Conservation (phyloP, 345 rosid genomes). For the Punica granatum region DNA sequence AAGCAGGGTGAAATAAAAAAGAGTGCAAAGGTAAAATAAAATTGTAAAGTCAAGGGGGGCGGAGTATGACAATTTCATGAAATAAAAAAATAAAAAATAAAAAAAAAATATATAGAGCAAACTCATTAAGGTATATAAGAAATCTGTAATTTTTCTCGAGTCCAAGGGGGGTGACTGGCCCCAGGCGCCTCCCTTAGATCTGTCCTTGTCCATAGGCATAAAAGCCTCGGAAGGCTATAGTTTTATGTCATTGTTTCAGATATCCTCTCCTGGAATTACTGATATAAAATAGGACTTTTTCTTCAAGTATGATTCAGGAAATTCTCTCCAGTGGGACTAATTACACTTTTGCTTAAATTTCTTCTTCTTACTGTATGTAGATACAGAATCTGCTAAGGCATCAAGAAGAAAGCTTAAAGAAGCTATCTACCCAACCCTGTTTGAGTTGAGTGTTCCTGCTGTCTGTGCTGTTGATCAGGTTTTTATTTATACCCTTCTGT, state of each 20-base stretch:
- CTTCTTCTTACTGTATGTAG: slow-evolving; percentile 26
- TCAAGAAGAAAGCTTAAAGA: slow-evolving; percentile 85
- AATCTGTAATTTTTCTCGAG: no score
- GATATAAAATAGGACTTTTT: background rate
- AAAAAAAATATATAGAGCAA: no score
- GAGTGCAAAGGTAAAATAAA: no score
- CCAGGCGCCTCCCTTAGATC: no score
- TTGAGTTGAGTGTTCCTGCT: slow-evolving; percentile 89
- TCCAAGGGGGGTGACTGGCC: no score
- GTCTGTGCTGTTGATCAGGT: slow-evolving; percentile 92
- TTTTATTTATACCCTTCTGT: slow-evolving; percentile 11
- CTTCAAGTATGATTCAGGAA: background rate
- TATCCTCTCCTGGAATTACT: background rate
- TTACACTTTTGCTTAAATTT: background rate
- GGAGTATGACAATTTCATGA: no score
- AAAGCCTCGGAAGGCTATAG: background rate
- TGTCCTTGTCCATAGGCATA: no score
- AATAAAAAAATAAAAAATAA: no score
- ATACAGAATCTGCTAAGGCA: slow-evolving; percentile 87
- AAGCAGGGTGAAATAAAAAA: no score
- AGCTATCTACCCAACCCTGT: slow-evolving; percentile 57
- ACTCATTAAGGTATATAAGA: no score
- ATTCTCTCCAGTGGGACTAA: background rate
- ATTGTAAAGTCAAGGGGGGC: no score
- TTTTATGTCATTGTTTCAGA: background rate